These are phyloP conservation scores for Tuber calosporum DNA, from an alignment of 495 filamentous ascomycete species.

Conservation along the genomic window DNA sequence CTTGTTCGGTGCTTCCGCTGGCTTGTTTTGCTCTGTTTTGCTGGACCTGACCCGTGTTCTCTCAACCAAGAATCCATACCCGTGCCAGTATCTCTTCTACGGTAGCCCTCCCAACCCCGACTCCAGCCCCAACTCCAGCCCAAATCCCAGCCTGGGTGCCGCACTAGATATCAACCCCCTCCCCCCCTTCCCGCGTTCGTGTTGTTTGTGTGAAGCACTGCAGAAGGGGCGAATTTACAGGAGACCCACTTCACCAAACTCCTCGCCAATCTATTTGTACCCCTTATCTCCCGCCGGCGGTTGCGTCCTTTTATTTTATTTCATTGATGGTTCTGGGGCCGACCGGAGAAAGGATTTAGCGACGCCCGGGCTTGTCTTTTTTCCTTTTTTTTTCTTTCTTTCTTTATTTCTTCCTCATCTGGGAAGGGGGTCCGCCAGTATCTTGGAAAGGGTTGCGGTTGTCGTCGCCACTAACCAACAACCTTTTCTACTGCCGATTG, in stretches of 20 bases:
- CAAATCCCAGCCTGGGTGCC: constrained; percentile 38
- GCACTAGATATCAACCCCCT: constrained; percentile 29
- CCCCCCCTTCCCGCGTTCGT: neutral
- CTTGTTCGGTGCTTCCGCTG: neutral
- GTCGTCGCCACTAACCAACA: constrained; percentile 7
- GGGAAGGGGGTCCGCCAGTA: neutral
- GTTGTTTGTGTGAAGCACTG: neutral
- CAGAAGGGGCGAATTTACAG: neutral
- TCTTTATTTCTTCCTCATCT: constrained; percentile 2
- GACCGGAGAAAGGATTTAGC: constrained; percentile 2
- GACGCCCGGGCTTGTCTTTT: neutral
- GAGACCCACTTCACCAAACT: neutral
- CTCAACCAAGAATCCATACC: neutral
- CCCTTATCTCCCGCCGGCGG: constrained; percentile 4
- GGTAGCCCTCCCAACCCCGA: constrained; percentile 6
- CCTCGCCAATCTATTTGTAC: neutral
- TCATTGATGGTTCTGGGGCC: neutral
- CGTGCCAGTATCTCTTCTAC: neutral
- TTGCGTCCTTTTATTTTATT: neutral
- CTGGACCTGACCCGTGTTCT: neutral
- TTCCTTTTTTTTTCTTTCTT: neutral
- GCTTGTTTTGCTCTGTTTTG: neutral
- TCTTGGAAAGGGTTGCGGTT: neutral
- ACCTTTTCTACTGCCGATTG: constrained; percentile 10
- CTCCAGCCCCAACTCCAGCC: constrained; percentile 25